phyloP scores from a whole-genome alignment of 1,139 yeast genomes.

The Suhomyces anneliseae region DNA sequence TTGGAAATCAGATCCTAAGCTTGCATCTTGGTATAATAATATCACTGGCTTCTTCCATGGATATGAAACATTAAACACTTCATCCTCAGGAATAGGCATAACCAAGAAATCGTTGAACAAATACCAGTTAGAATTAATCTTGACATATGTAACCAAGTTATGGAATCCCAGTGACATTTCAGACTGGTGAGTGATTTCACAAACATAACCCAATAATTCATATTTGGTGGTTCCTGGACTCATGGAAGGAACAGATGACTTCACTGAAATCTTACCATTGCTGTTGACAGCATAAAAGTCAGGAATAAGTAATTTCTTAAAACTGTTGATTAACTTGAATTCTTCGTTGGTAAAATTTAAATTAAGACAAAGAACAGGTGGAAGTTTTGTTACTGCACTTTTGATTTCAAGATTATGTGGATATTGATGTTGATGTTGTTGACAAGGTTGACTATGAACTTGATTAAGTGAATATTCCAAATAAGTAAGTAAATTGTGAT shows the following conservation, averaged over 20 bases:
- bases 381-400: slow-evolving; percentile 52
- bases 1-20: slow-evolving; percentile 21
- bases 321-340: slow-evolving; percentile 31
- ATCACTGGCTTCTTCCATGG: slow-evolving; percentile 87
- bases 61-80: slow-evolving; percentile 62
- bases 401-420: slow-evolving; percentile 55
- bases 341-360: slow-evolving; percentile 55
- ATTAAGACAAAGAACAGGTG: slow-evolving; percentile 67
- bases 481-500: slow-evolving; percentile 22
- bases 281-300: slow-evolving; percentile 49
- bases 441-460: slow-evolving; percentile 17
- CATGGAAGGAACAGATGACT: slow-evolving; percentile 33
- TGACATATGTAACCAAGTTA: slow-evolving; percentile 57
- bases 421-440: slow-evolving; percentile 15
- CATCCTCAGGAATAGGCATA: slow-evolving; percentile 72
- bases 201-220: slow-evolving; percentile 67
- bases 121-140: slow-evolving; percentile 66
- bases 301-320: slow-evolving; percentile 59
- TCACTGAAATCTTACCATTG: slow-evolving; percentile 31
- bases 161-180: slow-evolving; percentile 51
- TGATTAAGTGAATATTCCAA: slow-evolving; percentile 25
- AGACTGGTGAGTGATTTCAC: slow-evolving; percentile 61
- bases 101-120: slow-evolving; percentile 92
- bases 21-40: slow-evolving; percentile 60
- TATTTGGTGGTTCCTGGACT: slow-evolving; percentile 40